Evolutionary conservation across 768 basidiomycete genomes (phyloP).

Genomic region (Tulasnella calospora): DNA sequence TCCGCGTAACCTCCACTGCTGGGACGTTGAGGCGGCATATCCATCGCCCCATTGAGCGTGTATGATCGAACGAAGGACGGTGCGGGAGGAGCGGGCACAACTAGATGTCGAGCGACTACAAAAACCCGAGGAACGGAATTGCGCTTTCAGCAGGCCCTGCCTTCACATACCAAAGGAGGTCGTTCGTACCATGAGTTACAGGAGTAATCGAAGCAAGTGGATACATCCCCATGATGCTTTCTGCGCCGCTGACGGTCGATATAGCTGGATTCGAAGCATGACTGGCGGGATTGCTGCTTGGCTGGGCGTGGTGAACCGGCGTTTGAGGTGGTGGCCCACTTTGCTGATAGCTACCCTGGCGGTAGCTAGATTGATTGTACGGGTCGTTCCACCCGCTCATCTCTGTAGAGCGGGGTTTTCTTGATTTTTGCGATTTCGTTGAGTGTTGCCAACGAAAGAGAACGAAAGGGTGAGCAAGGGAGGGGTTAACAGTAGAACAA

Average conservation of each 20-base stretch:
- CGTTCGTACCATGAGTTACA: constrained; percentile 59
- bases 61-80: constrained; percentile 44
- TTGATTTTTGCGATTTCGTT: background rate
- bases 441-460: background rate
- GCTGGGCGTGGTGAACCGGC: background rate
- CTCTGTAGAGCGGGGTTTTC: background rate
- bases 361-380: background rate
- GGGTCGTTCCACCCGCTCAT: constrained; percentile 1
- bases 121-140: constrained; percentile 29
- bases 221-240: constrained; percentile 41
- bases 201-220: constrained; percentile 73
- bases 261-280: background rate
- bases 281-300: background rate
- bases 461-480: background rate
- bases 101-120: constrained; percentile 62
- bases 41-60: constrained; percentile 20
- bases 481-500: background rate
- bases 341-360: background rate
- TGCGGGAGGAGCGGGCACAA: constrained; percentile 51
- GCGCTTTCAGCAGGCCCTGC: background rate
- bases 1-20: constrained; percentile 3
- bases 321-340: background rate
- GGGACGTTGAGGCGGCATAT: background rate
- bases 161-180: background rate
- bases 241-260: constrained; percentile 16